Evolutionary conservation across 805 yeast genomes (phyloP).

Genomic region (Debaryomyces maramus): DNA sequence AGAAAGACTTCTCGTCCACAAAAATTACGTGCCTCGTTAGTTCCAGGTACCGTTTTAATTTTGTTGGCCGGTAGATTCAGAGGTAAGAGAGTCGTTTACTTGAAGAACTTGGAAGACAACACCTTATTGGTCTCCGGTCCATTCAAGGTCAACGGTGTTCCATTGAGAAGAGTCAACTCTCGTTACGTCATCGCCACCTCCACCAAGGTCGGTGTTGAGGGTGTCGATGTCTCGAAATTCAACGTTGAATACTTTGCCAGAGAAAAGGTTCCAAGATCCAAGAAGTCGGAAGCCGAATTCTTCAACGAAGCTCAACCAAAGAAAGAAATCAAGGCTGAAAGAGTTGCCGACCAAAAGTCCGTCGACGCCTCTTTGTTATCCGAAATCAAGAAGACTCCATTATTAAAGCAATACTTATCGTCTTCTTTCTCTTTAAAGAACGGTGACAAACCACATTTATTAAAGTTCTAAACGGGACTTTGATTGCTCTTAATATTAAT

Average conservation of each 20-base stretch:
- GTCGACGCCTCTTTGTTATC: conserved; percentile 91
- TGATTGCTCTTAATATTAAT: conserved; percentile 9
- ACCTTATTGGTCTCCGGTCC: conserved; percentile 97
- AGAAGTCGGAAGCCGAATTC: conserved; percentile 90
- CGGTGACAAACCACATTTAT: conserved; percentile 98
- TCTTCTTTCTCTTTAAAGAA: conserved; percentile 93
- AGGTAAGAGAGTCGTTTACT: conserved; percentile 99
- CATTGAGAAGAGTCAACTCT: conserved; percentile 98
- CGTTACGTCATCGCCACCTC: conserved; percentile 99
- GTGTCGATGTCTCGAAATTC: conserved; percentile 87
- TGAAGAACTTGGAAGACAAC: conserved; percentile 96
- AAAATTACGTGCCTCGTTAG: conserved; percentile 91
- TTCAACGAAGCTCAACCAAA: conserved; percentile 75
- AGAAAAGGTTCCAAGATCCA: conserved; percentile 80
- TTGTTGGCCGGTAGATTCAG: conserved; percentile 99
- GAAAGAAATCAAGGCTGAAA: conserved; percentile 87
- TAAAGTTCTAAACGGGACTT: conserved; percentile 74
- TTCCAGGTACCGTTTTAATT: conserved; percentile 97
- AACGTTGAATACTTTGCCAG: conserved; percentile 94
- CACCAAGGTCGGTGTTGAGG: conserved; percentile 78
- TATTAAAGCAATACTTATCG: conserved; percentile 94
- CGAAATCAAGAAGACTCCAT: conserved; percentile 96
- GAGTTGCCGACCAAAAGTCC: conserved; percentile 94
- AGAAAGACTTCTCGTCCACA: conserved; percentile 93
- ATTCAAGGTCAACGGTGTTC: conserved; percentile 99